phyloP scores from a whole-genome alignment of 768 basidiomycete genomes.

The Tricholomella constricta region DNA sequence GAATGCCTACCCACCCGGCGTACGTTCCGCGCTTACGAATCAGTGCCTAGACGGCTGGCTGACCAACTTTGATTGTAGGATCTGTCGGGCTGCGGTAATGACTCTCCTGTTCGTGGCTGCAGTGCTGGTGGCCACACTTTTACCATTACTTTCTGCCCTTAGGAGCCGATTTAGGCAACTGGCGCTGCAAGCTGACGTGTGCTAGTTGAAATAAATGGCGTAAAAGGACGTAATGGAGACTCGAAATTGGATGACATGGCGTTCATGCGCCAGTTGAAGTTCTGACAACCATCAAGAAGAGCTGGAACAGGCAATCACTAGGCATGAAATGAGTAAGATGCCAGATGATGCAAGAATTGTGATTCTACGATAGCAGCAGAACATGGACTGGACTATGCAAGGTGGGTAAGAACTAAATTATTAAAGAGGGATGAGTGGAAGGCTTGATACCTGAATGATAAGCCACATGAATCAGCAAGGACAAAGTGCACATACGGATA shows the following conservation, averaged over 20 bases:
- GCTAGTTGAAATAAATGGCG: too few species aligned
- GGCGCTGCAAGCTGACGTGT: too few species aligned
- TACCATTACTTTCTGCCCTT: conserved; percentile 37
- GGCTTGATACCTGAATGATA: conserved; percentile 1
- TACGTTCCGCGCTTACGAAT: conserved; percentile 17
- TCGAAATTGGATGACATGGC: conserved; percentile 6
- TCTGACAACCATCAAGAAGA: too few species aligned
- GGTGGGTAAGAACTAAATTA: conserved; percentile 3
- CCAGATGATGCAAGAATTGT: neutral
- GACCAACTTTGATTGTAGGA: conserved; percentile 23
- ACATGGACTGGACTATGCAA: conserved; percentile 1
- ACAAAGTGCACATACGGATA: conserved; percentile 6
- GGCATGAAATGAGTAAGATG: neutral
- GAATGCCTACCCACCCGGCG: conserved; percentile 34
- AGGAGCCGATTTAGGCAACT: too few species aligned
- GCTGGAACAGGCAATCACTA: neutral
- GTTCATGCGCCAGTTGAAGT: too few species aligned
- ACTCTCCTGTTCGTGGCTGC: conserved; percentile 38
- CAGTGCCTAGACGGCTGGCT: neutral
- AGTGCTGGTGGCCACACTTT: conserved; percentile 34
- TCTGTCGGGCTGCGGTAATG: conserved; percentile 39
- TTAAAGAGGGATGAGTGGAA: conserved; percentile 7
- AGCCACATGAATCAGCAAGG: neutral
- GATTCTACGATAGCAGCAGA: conserved; percentile 6
- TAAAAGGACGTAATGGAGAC: too few species aligned